Conservation (phyloP, 768 basidiomycete genomes). For the Boletus patriciae region DNA sequence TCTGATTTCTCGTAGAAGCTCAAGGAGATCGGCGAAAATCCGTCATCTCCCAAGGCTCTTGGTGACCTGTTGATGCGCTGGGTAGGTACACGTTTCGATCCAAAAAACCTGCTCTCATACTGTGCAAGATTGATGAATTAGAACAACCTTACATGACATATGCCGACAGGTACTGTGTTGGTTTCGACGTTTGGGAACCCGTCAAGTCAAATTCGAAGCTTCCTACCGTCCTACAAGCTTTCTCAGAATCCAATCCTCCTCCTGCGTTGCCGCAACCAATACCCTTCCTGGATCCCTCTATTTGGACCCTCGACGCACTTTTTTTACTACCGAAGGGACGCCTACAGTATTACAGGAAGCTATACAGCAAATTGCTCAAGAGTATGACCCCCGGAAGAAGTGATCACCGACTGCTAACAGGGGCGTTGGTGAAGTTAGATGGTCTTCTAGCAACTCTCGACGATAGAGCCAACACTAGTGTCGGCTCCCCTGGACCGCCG, state of each 20-base stretch:
- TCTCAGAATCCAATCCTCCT: conserved; percentile 67
- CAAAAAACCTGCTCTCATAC: conserved; percentile 19
- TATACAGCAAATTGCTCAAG: conserved; percentile 83
- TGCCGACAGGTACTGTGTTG: conserved; percentile 63
- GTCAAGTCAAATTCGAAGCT: conserved; percentile 77
- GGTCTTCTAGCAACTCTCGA: conserved; percentile 67
- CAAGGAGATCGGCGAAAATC: conserved; percentile 90
- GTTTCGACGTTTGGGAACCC: conserved; percentile 83
- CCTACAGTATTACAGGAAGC: conserved; percentile 87
- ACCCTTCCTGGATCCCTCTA: conserved; percentile 37
- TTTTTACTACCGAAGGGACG: conserved; percentile 85
- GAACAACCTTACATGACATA: conserved; percentile 85
- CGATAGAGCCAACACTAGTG: conserved; percentile 46
- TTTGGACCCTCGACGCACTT: conserved; percentile 85
- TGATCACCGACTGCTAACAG: conserved; percentile 79
- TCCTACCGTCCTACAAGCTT: conserved; percentile 59
- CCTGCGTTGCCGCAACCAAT: conserved; percentile 39
- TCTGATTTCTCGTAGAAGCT: conserved; percentile 62
- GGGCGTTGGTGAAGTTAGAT: conserved; percentile 81
- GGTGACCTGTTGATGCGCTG: conserved; percentile 97
- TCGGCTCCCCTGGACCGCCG: conserved; percentile 8
- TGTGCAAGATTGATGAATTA: conserved; percentile 81
- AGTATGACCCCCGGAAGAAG: conserved; percentile 83
- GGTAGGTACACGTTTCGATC: conserved; percentile 52
- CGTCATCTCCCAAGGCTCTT: conserved; percentile 88